Evolutionary conservation across 108 stramenopile genomes (phyloP).

Genomic region (Aurantiochytrium sp.): DNA sequence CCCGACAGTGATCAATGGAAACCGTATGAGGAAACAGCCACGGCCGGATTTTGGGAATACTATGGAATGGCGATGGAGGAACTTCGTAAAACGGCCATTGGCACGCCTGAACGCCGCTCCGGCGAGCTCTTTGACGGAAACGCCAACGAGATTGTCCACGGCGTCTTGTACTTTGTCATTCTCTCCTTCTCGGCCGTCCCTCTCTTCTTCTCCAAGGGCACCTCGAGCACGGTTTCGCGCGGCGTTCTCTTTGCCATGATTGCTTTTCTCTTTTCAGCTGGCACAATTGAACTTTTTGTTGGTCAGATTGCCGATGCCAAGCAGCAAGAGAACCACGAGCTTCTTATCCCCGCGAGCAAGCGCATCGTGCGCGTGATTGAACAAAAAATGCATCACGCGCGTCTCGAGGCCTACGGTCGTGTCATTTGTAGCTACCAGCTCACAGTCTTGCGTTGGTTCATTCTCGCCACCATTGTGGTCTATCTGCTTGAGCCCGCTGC

Average conservation of each 20-base stretch:
- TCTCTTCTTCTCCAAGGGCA: background rate
- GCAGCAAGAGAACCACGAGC: slow-evolving; percentile 9
- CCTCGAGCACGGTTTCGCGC: background rate
- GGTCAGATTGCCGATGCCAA: background rate
- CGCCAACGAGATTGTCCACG: background rate
- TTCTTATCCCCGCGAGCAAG: background rate
- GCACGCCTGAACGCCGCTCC: background rate
- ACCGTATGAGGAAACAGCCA: background rate
- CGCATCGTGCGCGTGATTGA: background rate
- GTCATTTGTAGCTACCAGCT: background rate
- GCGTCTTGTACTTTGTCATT: slow-evolving; percentile 14
- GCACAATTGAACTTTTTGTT: slow-evolving; percentile 3
- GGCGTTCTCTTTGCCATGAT: slow-evolving; percentile 13
- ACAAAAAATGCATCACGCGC: background rate
- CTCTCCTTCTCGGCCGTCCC: slow-evolving; percentile 8
- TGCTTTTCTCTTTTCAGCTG: background rate
- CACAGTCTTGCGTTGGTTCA: background rate
- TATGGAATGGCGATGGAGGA: background rate
- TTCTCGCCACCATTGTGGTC: background rate
- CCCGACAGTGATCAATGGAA: background rate
- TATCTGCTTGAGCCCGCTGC: background rate
- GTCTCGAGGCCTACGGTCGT: background rate
- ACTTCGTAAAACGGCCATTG: background rate
- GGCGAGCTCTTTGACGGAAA: background rate
- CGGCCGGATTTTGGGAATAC: slow-evolving; percentile 4